Conservation (phyloP, 2,329 filamentous ascomycete species). For the Xylariaceae sp. region DNA sequence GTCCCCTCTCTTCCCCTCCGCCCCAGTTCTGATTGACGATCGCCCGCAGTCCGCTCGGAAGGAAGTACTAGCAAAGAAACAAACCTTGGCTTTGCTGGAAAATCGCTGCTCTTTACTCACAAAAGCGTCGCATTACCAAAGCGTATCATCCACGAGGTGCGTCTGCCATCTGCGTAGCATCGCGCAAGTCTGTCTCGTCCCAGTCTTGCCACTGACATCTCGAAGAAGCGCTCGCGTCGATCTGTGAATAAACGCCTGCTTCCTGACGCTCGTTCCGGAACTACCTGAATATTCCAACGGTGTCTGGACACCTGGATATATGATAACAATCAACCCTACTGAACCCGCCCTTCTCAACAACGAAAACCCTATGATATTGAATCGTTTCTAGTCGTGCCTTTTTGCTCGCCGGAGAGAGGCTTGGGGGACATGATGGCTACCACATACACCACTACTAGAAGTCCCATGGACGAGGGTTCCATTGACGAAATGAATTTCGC, state of each 20-base stretch:
- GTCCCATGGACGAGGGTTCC: conserved; percentile 29
- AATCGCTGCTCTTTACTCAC: not conserved
- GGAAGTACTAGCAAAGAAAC: conserved; percentile 17
- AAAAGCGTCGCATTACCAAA: not conserved
- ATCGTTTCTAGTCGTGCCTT: conserved; percentile 25
- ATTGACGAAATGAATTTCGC: conserved; percentile 22
- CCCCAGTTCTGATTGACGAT: conserved; percentile 26
- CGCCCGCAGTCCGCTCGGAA: conserved; percentile 20
- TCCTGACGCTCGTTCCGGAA: conserved; percentile 7
- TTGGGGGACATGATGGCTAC: conserved; percentile 31
- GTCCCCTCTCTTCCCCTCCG: conserved; percentile 14
- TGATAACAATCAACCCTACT: conserved; percentile 18
- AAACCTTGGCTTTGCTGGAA: not conserved
- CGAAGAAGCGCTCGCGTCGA: conserved; percentile 9
- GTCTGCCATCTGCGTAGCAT: not conserved
- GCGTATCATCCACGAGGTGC: conserved; percentile 12
- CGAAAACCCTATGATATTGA: conserved; percentile 28
- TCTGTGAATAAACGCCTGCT: conserved; percentile 11
- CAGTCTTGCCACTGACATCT: not conserved
- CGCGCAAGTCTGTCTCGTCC: not conserved
- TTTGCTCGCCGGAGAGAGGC: conserved; percentile 31
- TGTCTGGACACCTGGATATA: conserved; percentile 17
- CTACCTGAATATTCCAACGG: conserved; percentile 15
- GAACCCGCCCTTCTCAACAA: conserved; percentile 13
- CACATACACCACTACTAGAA: conserved; percentile 36